Base-by-base conservation (phyloP, 768 basidiomycete species). In the Amylocystis lapponica region DNA sequence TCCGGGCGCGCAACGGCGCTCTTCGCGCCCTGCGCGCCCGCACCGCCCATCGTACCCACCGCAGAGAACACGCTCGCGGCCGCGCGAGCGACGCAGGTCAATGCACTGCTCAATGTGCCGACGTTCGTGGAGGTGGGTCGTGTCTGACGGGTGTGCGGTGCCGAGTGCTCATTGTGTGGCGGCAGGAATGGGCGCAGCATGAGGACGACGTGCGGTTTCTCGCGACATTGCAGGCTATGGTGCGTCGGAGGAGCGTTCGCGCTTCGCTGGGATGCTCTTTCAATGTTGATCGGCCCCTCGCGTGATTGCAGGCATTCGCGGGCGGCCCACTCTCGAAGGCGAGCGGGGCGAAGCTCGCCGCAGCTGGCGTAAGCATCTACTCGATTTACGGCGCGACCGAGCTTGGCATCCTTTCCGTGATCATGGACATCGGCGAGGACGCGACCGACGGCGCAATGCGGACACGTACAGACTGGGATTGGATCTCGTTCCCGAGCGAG, bases 1-100 rank as follows among this genome's bases (percentile, higher is more conserved):
- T 45, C 50, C 2, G 58, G 58, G 14, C 20, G 31, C 11, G 43
- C 52, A 0, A 30, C 52, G 10, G 48, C 45, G 1, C 14, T 54
- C 11, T 62, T 56, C 46, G 30, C 40, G 22, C 64, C 61, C 8
- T 22, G 36, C 17, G 22, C 36, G 10, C 36, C 23, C 2, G 34
- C 39, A 10, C 56, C 57, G 5, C 54, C 56, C 2, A 25, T 48
- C 12, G 31, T 52, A 5, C 43, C 58, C 10, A 65, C 51, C 0
- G 25, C 39, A 22, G 39, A 40, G 6, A 12, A 11, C 19, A 40
- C 39, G 25, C 25, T 40, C 16, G 39, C 26, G 11, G 39, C 29
- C 22, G 19, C 25, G 19, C 39, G 27, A 7, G 8, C 9, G 19
- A 27, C 39, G 10, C 9, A 27, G 7, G 6, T 27, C 10, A 21